A percentile compares a stretch with the other conserved stretches of the same genome.
These are phyloP conservation scores for Petasospora fabianii DNA, from an alignment of 1,139 yeast species.

Conservation along the genomic window DNA sequence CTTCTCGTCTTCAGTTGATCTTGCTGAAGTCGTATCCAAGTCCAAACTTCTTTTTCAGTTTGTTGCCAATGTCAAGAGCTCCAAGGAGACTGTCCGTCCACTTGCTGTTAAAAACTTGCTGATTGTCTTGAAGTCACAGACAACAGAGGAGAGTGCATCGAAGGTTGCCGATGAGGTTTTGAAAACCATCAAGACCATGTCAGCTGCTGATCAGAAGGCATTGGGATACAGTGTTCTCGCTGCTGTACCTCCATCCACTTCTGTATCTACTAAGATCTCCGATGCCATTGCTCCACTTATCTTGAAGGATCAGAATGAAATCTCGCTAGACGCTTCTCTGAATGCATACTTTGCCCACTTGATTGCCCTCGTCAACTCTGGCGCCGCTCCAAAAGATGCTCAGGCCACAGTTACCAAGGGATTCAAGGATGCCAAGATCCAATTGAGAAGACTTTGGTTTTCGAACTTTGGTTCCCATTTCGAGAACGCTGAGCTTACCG, in stretches of 20 bases:
- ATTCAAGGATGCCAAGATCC: constrained; percentile 58
- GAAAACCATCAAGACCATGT: constrained; percentile 54
- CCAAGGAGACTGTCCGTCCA: constrained; percentile 60
- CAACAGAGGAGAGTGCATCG: constrained; percentile 25
- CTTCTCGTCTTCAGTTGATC: constrained; percentile 35
- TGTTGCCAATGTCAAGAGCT: constrained; percentile 64
- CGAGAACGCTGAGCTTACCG: constrained; percentile 18
- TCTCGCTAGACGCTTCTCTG: constrained; percentile 49
- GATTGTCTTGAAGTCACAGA: constrained; percentile 20
- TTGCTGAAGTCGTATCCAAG: constrained; percentile 35
- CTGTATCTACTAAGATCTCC: constrained; percentile 37
- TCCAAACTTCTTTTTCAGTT: constrained; percentile 58
- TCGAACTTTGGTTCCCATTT: constrained; percentile 42
- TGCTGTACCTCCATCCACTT: constrained; percentile 28
- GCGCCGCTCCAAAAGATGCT: constrained; percentile 8
- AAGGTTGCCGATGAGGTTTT: constrained; percentile 50
- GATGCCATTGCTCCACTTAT: constrained; percentile 47
- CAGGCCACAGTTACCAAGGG: constrained; percentile 47
- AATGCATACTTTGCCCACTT: constrained; percentile 46
- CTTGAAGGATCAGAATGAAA: constrained; percentile 74
- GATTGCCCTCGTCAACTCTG: constrained; percentile 18
- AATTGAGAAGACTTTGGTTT: constrained; percentile 68
- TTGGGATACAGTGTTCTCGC: constrained; percentile 41
- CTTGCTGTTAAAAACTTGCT: constrained; percentile 46
- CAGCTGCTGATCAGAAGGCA: constrained; percentile 66